Evolutionary conservation across 305 asterid genomes (phyloP).

Genomic region (Ajuga reptans): DNA sequence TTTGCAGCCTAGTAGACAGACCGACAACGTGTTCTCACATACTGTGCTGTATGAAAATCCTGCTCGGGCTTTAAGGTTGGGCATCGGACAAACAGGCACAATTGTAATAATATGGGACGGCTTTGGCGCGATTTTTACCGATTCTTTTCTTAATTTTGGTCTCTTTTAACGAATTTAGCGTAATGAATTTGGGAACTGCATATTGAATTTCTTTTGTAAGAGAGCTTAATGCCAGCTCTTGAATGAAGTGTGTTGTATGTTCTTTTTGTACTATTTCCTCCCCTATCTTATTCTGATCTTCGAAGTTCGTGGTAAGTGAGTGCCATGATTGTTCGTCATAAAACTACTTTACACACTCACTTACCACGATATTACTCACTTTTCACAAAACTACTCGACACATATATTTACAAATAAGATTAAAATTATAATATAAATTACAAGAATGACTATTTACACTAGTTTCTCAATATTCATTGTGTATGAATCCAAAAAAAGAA

Average conservation of each 20-base stretch:
- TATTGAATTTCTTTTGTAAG: constrained; percentile 7
- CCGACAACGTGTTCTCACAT: constrained; percentile 13
- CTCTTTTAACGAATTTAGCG: constrained; percentile 8
- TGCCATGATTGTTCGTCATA: too few relatives aligned
- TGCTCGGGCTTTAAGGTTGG: constrained; percentile 8
- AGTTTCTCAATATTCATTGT: too few relatives aligned
- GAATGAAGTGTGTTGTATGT: not conserved
- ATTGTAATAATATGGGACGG: constrained; percentile 24
- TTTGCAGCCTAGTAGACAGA: constrained; percentile 38
- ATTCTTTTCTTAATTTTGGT: constrained; percentile 23
- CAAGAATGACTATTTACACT: too few relatives aligned
- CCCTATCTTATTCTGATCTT: not conserved
- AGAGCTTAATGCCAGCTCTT: constrained; percentile 12
- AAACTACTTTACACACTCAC: too few relatives aligned
- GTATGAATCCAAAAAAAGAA: too few relatives aligned
- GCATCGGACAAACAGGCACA: constrained; percentile 12
- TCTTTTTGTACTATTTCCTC: not conserved
- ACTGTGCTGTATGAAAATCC: not conserved
- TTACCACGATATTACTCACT: too few relatives aligned
- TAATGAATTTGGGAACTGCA: constrained; percentile 23
- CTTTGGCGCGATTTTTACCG: constrained; percentile 11
- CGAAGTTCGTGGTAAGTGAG: too few relatives aligned
- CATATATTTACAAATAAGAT: too few relatives aligned
- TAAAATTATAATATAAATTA: too few relatives aligned
- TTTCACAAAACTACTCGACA: too few relatives aligned